Percentiles rank a stretch among this genome's conserved stretches.
phyloP scores from a whole-genome alignment of 768 basidiomycete species.

The Mycena indigotica region DNA sequence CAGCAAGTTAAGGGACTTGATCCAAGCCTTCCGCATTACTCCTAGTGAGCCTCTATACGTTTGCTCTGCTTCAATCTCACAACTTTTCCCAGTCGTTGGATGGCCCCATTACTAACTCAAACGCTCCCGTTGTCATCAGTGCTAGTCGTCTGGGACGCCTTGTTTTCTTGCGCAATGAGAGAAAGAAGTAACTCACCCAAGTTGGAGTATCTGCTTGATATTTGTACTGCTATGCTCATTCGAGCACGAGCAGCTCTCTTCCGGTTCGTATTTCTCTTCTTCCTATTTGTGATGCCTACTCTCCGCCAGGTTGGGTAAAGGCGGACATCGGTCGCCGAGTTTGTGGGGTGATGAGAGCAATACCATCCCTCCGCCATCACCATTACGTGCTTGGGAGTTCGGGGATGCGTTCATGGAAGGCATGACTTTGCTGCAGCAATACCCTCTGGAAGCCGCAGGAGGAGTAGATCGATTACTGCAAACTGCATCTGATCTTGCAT shows the following conservation, averaged over 20 bases:
- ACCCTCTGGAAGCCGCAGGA: conserved; percentile 65
- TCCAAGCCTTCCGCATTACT: conserved; percentile 75
- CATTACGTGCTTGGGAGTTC: conserved; percentile 51
- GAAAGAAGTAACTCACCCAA: conserved; percentile 60
- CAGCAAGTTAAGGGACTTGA: conserved; percentile 69
- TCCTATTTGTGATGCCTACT: conserved; percentile 1
- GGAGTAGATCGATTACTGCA: conserved; percentile 74
- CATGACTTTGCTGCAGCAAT: conserved; percentile 62
- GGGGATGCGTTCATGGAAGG: conserved; percentile 70
- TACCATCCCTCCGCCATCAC: conserved; percentile 40
- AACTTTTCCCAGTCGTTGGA: conserved; percentile 72
- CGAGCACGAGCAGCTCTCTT: conserved; percentile 56
- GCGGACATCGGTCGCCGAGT: conserved; percentile 42
- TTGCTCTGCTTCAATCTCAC: background rate
- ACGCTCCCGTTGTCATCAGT: conserved; percentile 67
- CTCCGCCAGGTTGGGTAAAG: conserved; percentile 54
- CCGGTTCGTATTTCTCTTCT: conserved; percentile 42
- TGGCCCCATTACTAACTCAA: conserved; percentile 70
- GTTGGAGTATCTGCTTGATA: conserved; percentile 67
- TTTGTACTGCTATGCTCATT: conserved; percentile 71
- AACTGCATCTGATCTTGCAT: conserved; percentile 61
- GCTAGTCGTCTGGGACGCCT: conserved; percentile 67
- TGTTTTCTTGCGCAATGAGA: conserved; percentile 63
- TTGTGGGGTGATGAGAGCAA: conserved; percentile 57
- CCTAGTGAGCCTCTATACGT: conserved; percentile 55